phyloP scores from a whole-genome alignment of 305 asterid genomes.

The Solanum chacoense region DNA sequence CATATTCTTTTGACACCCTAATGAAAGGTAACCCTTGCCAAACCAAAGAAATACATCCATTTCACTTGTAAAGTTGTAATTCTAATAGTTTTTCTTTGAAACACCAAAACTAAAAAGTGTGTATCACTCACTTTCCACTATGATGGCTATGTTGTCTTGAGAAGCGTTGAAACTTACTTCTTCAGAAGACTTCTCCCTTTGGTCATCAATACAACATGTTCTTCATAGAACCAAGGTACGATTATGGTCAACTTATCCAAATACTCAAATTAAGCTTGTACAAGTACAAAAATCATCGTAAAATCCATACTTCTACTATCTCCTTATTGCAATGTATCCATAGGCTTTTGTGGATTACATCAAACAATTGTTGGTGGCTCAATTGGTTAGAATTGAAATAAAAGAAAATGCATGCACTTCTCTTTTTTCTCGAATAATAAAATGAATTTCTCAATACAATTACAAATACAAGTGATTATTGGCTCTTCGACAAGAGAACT shows the following conservation, averaged over 20 bases:
- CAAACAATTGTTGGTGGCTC: background rate
- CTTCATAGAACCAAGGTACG: too few species aligned
- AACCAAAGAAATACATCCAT: too few species aligned
- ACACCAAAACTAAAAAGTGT: background rate
- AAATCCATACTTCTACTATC: background rate
- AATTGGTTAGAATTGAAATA: background rate
- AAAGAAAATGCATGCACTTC: background rate
- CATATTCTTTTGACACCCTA: background rate
- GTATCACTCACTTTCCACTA: background rate
- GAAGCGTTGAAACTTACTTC: background rate
- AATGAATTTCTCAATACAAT: background rate
- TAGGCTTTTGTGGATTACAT: background rate
- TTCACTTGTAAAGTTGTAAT: background rate
- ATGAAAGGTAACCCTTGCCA: too few species aligned
- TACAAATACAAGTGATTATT: background rate
- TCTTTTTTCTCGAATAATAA: background rate
- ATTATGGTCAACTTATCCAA: background rate
- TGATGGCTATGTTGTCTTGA: background rate
- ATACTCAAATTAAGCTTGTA: background rate
- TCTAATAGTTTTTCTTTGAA: background rate
- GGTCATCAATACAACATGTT: too few species aligned
- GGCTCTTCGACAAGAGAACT: background rate
- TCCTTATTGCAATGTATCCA: background rate
- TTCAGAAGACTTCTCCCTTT: too few species aligned
- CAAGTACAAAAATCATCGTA: background rate